Base-by-base conservation (phyloP, 1,284 basidiomycete genomes). In the Sporisorium iseilematis-ciliati region DNA sequence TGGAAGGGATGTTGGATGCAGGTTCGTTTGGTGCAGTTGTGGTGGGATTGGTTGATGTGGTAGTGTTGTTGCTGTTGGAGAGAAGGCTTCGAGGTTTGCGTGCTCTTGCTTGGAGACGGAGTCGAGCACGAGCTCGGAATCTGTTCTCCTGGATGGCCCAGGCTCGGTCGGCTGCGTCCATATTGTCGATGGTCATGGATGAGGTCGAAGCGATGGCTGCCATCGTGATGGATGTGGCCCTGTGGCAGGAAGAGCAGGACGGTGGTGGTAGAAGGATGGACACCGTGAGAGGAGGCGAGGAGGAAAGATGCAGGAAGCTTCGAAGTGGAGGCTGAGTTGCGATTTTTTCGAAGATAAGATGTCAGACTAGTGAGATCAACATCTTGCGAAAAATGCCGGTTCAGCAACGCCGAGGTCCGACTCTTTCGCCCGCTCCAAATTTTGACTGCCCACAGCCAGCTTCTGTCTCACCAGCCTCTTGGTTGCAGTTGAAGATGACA, bases 71-170 rank as follows among this genome's bases (percentile, higher is more conserved):
- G 8, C n/a, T 46, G 65, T 55, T 62, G 64, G 48, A 43, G 63
- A 45, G 12, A n/a, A 43, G 18, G 38, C 51, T 52, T 26, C 59
- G 61, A 33, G 63, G 57, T 23, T 58, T 51, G 61, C 63, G 62
- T 20, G 72, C 72, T 12, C 67, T 41, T 10, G 68, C 66, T 52
- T 65, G 68, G 20, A 71, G 63, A 18, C 63, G 72, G 12, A 72
- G 54, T 16, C 65, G 59, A 26, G 68, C 68, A 43, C 60, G 42
- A 11, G 66, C 72, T 11, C 66, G 54, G n/a, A 75, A 59, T 5
- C 72, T 50, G 26, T 75, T 75, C 40, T 75, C 72, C 45, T 69
- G 66, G 45, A 75, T 64, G 7, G 72, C 65, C 66, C 66, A 75
- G 4, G 66, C 72, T 35, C 53, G 66, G 42, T 75, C 72, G 14